These are phyloP conservation scores for Porcisia hertigi DNA, from an alignment of 208 protist species.

Conservation along the genomic window DNA sequence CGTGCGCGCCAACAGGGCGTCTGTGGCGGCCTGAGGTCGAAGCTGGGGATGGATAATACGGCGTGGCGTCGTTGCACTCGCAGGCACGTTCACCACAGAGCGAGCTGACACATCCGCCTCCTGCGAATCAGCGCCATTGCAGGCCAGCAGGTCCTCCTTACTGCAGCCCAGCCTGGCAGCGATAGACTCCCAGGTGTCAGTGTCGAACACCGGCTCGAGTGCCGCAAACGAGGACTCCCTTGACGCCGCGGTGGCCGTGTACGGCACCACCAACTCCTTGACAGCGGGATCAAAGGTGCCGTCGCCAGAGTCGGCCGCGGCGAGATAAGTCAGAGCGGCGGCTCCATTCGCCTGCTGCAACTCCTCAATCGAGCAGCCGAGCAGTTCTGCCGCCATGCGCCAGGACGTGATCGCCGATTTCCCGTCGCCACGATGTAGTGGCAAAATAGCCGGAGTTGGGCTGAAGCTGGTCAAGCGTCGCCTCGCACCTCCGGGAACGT, in stretches of 20 bases:
- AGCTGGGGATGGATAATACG: conserved; percentile 75
- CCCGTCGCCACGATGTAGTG: conserved; percentile 35
- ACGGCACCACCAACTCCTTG: conserved; percentile 65
- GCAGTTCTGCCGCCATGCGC: conserved; percentile 63
- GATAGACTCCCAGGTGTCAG: conserved; percentile 63
- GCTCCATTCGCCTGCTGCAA: conserved; percentile 79
- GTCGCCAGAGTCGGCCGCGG: conserved; percentile 26
- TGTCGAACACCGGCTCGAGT: conserved; percentile 52
- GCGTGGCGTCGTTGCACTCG: conserved; percentile 40
- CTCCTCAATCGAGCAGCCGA: conserved; percentile 84
- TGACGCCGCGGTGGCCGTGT: conserved; percentile 44
- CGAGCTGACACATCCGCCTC: conserved; percentile 12
- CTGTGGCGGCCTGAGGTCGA: conserved; percentile 59
- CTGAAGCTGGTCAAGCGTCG: conserved; percentile 63
- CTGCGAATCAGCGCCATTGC: conserved; percentile 36
- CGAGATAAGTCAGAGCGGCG: conserved; percentile 59
- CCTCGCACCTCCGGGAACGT: conserved; percentile 52
- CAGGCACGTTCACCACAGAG: conserved; percentile 48
- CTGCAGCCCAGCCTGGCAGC: conserved; percentile 56
- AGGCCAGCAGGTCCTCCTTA: conserved; percentile 42
- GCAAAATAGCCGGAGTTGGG: conserved; percentile 40
- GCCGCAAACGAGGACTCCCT: conserved; percentile 53
- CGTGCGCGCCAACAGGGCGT: conserved; percentile 62
- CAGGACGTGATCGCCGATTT: conserved; percentile 40
- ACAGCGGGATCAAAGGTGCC: conserved; percentile 57